A percentile compares a stretch with the other conserved stretches of the same genome.
phyloP scores from a whole-genome alignment of 2,329 filamentous ascomycete species.

The Aspergillus ustus region DNA sequence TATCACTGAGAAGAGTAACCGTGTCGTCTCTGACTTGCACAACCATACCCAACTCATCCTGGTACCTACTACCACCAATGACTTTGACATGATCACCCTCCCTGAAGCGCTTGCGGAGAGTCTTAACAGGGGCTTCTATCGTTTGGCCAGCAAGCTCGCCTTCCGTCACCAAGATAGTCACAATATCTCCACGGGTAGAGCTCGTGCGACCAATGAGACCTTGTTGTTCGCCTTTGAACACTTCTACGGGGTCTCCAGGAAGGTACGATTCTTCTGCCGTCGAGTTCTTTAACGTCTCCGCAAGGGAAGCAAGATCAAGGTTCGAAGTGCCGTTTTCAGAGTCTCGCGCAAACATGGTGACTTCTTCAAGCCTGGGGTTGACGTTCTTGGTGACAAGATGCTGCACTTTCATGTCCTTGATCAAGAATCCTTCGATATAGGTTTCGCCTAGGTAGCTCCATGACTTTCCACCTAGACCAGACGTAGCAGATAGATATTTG shows the following conservation, averaged over 20 bases:
- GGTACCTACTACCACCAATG: slow-evolving; percentile 90
- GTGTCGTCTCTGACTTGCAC: slow-evolving; percentile 91
- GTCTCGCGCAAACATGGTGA: slow-evolving; percentile 88
- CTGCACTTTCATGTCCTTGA: slow-evolving; percentile 92
- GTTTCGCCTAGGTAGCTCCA: slow-evolving; percentile 88
- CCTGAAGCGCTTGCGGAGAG: slow-evolving; percentile 88
- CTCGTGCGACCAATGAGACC: slow-evolving; percentile 85
- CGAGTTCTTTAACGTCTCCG: slow-evolving; percentile 84
- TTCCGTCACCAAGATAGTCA: slow-evolving; percentile 82
- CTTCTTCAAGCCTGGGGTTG: slow-evolving; percentile 90
- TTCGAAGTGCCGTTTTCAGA: slow-evolving; percentile 92
- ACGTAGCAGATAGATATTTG: slow-evolving; percentile 60
- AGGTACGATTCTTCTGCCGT: slow-evolving; percentile 82
- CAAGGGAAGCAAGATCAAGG: slow-evolving; percentile 86
- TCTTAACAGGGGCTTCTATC: slow-evolving; percentile 91
- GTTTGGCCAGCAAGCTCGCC: slow-evolving; percentile 80
- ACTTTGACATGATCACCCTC: slow-evolving; percentile 98
- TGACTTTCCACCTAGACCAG: slow-evolving; percentile 64
- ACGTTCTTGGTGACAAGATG: slow-evolving; percentile 85
- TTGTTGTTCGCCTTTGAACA: slow-evolving; percentile 93
- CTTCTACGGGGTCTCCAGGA: slow-evolving; percentile 93
- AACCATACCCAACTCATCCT: slow-evolving; percentile 96
- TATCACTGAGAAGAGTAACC: slow-evolving; percentile 90
- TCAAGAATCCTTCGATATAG: slow-evolving; percentile 89
- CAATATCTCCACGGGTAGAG: slow-evolving; percentile 87